Percentiles rank a stretch among this genome's conserved stretches.
These are phyloP conservation scores for Mycena maculata DNA, from an alignment of 768 basidiomycete genomes.

Conservation along the genomic window DNA sequence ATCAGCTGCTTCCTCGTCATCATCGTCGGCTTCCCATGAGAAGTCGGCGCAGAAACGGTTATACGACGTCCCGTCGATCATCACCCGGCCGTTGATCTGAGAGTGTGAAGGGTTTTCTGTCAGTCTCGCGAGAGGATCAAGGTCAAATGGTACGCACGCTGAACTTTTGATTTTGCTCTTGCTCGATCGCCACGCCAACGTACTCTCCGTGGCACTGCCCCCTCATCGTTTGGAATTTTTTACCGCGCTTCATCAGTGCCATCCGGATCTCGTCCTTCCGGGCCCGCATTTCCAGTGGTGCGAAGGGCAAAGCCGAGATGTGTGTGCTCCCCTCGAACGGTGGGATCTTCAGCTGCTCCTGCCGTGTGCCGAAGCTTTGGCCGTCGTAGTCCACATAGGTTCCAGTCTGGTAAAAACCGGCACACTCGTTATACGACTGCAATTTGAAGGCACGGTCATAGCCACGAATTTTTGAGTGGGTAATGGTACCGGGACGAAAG, in stretches of 20 bases:
- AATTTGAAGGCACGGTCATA: conserved; percentile 29
- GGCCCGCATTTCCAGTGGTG: conserved; percentile 63
- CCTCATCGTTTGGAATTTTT: conserved; percentile 24
- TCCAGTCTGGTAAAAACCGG: conserved; percentile 8
- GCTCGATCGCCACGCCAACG: conserved; percentile 27
- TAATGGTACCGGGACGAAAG: conserved; percentile 25
- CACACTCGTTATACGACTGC: conserved; percentile 13
- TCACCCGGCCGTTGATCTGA: conserved; percentile 27
- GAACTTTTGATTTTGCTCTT: conserved; percentile 18
- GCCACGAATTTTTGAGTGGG: conserved; percentile 29
- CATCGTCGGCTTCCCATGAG: conserved; percentile 19
- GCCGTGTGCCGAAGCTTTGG: conserved; percentile 20
- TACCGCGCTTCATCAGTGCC: conserved; percentile 50
- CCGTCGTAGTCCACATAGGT: conserved; percentile 31
- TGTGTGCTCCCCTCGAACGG: conserved; percentile 23
- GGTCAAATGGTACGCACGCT: background rate
- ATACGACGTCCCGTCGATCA: conserved; percentile 24
- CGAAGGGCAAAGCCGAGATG: conserved; percentile 19
- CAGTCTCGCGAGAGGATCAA: background rate
- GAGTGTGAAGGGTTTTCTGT: background rate
- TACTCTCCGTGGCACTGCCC: conserved; percentile 33
- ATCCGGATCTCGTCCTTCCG: conserved; percentile 72
- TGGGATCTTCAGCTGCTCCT: conserved; percentile 23
- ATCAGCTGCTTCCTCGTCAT: conserved; percentile 18
- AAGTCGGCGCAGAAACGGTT: conserved; percentile 21